Conservation (phyloP, 2,329 filamentous ascomycete species). For the Fusarium robinianum region DNA sequence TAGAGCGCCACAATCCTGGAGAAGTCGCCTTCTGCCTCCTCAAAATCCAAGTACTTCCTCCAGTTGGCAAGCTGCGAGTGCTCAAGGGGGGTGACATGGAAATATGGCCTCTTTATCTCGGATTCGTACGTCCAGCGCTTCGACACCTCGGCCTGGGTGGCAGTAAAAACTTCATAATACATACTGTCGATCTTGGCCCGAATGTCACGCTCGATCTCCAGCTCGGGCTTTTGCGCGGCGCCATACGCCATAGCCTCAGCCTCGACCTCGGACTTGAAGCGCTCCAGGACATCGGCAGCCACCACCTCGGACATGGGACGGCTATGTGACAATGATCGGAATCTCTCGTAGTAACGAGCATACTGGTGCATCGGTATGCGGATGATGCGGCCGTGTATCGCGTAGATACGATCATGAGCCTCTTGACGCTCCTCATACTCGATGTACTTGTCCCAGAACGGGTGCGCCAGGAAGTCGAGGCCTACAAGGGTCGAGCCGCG, state of each 20-base stretch:
- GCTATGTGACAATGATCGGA: constrained; percentile 74
- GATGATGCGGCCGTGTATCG: constrained; percentile 79
- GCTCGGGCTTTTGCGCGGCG: constrained; percentile 63
- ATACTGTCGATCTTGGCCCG: constrained; percentile 77
- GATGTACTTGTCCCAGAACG: constrained; percentile 99
- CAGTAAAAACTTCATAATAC: constrained; percentile 79
- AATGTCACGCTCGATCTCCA: constrained; percentile 83
- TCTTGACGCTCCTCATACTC: constrained; percentile 95
- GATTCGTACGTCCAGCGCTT: constrained; percentile 96
- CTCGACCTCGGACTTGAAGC: constrained; percentile 74
- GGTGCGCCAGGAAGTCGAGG: constrained; percentile 90
- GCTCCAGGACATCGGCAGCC: constrained; percentile 66
- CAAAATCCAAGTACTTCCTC: constrained; percentile 96
- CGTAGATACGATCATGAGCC: constrained; percentile 81
- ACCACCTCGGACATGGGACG: constrained; percentile 76
- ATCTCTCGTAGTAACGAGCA: constrained; percentile 90
- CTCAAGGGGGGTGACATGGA: constrained; percentile 92
- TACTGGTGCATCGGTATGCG: constrained; percentile 96
- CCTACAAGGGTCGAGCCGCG: constrained; percentile 83
- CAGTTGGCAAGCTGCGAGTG: constrained; percentile 84
- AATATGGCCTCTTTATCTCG: constrained; percentile 94
- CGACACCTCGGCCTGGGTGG: constrained; percentile 83
- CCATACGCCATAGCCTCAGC: constrained; percentile 61
- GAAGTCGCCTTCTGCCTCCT: constrained; percentile 82
- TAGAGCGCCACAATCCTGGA: constrained; percentile 80